These are phyloP conservation scores for Colletotrichum brevisporum DNA, from an alignment of 2,329 filamentous ascomycete species.

Conservation along the genomic window DNA sequence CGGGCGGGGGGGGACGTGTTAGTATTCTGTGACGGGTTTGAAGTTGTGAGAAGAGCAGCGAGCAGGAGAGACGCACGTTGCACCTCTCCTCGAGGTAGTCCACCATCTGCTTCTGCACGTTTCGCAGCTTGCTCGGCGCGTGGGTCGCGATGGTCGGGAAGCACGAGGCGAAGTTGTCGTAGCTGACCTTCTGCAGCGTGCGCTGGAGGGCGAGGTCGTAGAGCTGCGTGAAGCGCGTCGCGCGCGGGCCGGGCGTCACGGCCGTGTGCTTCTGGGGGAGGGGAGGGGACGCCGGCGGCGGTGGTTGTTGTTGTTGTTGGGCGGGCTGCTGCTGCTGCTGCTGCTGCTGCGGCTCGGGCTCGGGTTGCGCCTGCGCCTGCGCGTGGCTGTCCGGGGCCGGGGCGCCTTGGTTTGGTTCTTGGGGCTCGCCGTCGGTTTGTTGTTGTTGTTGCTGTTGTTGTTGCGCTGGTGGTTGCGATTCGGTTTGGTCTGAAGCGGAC, in stretches of 20 bases:
- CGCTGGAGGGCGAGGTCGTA: conserved; percentile 65
- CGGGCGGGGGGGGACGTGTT: background rate
- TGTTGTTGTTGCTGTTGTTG: conserved; percentile 1
- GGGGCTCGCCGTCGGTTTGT: background rate
- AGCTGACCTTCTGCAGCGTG: conserved; percentile 66
- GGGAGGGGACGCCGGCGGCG: conserved; percentile 52
- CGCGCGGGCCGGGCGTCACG: conserved; percentile 69
- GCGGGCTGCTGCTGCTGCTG: background rate
- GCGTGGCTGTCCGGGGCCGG: background rate
- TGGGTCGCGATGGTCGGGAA: conserved; percentile 71
- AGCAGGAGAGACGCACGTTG: conserved; percentile 52
- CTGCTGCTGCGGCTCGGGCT: background rate
- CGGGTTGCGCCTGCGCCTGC: conserved; percentile 1
- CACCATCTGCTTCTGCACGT: conserved; percentile 72
- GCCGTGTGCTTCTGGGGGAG: conserved; percentile 59
- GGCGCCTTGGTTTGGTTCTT: background rate
- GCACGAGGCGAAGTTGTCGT: conserved; percentile 71
- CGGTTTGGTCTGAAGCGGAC: background rate
- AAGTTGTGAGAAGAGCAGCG: background rate
- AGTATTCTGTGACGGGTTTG: background rate
- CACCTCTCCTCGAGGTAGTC: conserved; percentile 68
- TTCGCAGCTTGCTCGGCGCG: conserved; percentile 65
- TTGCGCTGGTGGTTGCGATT: conserved; percentile 1
- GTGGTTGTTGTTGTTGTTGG: background rate
- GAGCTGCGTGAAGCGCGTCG: conserved; percentile 66